Evolutionary conservation across 208 protist species (phyloP), one percentile per base, ranked within the genome.

Genomic region (Angomonas desouzai): DNA sequence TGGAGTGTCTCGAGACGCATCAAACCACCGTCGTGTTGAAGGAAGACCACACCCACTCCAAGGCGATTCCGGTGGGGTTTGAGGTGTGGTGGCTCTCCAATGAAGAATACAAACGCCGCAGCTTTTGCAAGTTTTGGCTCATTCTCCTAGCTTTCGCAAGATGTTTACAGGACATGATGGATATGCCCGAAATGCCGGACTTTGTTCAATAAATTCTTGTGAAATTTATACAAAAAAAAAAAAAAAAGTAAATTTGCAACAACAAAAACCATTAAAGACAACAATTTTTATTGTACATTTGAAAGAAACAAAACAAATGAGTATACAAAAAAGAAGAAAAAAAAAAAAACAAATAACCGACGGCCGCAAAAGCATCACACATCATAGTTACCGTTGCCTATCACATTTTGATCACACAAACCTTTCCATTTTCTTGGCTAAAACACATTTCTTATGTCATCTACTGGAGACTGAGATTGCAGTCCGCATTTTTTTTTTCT

Each of bases 101-200:
- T 13, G 69, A 79, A n/a, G 85, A 92, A 58, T 79, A 70, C 13
- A 58, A 70, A 30, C 72, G 81, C 6, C 67, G 76, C 13, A 23
- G 68, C 23, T 79, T 85, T 33, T 89, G 85, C 64, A 79, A 74
- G 57, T 87, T 86, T 43, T 92, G 85, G 85, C 33, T 83, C 13
- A 55, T 68, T 4, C 64, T 69, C 0, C 74, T 92, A 9, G 27
- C 75, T 20, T 66, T 69, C 13, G 72, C 66, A 1, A 79, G 85
- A 22, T 63, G 76, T 6, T 68, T 92, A 23, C 74, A 92, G 60
- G 85, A 92, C 59, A 56, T 89, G 27, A 68, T 87, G 48, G 81
- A 92, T 27, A 92, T 92, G 85, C 85, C 85, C 1, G 85, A 92
- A 10, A 92, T 92, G 85, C 85, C 85, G 7, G 74, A 91, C 45